These are phyloP conservation scores for Colletotrichum camelliae DNA, from an alignment of 2,329 filamentous ascomycete species.

Conservation along the genomic window DNA sequence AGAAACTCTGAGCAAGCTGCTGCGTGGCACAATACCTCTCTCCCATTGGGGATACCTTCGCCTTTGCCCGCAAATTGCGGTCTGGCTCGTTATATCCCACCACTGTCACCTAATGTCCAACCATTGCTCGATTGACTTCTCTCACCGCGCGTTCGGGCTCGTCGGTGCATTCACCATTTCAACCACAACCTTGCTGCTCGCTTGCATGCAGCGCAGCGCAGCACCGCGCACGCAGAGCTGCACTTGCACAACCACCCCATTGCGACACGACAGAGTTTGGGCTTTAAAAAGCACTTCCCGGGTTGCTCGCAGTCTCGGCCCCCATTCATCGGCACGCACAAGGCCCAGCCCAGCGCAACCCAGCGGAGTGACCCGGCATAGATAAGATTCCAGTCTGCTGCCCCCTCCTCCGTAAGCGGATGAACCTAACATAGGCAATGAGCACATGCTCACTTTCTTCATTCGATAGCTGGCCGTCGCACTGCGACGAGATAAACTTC, in stretches of 20 bases:
- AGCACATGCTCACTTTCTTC: slow-evolving; percentile 16
- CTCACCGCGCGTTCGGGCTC: background rate
- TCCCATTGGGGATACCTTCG: background rate
- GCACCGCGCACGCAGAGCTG: background rate
- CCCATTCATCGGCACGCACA: background rate
- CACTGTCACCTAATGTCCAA: background rate
- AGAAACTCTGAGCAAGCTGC: background rate
- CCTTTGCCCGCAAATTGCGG: background rate
- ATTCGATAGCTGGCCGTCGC: slow-evolving; percentile 8
- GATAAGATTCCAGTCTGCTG: background rate
- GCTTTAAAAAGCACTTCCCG: background rate
- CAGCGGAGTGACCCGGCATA: background rate
- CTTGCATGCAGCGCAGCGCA: background rate
- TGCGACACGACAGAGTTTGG: background rate
- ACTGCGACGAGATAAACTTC: slow-evolving; percentile 5
- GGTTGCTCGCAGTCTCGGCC: background rate
- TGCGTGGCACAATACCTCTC: background rate
- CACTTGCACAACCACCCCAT: background rate
- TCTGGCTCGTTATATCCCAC: background rate
- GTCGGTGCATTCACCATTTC: background rate
- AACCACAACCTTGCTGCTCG: background rate
- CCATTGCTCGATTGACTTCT: background rate
- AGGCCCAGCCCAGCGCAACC: background rate
- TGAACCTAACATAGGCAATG: slow-evolving; percentile 5
- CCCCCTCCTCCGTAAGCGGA: slow-evolving; percentile 12